A percentile compares a stretch with the other conserved stretches of the same genome.
Conservation (phyloP, 164 flowering plant genomes). For the Echeveria elegans region DNA sequence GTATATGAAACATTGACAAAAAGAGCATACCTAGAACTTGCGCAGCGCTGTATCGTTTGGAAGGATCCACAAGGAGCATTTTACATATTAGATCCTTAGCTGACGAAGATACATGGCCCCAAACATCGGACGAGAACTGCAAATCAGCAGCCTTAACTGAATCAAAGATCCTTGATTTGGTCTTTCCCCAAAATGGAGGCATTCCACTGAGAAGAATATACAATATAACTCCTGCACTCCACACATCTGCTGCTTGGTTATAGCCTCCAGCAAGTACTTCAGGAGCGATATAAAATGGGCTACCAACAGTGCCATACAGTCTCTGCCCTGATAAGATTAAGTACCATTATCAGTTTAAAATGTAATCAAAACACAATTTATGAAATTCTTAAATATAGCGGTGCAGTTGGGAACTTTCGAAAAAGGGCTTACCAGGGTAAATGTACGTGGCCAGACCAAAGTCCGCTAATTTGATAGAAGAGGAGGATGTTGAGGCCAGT, state of each 20-base stretch:
- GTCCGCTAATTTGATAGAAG: conserved; percentile 34
- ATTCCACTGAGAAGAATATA: conserved; percentile 38
- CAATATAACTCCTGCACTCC: conserved; percentile 42
- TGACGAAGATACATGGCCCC: conserved; percentile 51
- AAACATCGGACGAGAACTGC: conserved; percentile 54
- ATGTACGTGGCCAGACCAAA: conserved; percentile 37
- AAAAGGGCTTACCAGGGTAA: conserved; percentile 20
- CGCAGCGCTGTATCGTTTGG: conserved; percentile 49
- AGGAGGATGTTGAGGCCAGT: conserved; percentile 23
- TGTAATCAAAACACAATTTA: too few species aligned
- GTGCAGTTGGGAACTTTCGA: neutral
- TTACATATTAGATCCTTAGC: conserved; percentile 59
- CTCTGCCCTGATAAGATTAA: conserved; percentile 19
- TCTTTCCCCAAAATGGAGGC: conserved; percentile 55
- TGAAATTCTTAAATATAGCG: neutral
- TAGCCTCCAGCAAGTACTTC: conserved; percentile 35
- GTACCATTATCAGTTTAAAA: neutral
- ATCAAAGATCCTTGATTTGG: conserved; percentile 69
- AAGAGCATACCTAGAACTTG: conserved; percentile 63
- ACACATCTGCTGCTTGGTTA: conserved; percentile 32
- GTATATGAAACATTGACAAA: neutral
- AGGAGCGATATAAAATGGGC: conserved; percentile 44
- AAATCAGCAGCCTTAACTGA: conserved; percentile 73
- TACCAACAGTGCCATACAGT: conserved; percentile 33
- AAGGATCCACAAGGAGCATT: conserved; percentile 70